Evolutionary conservation across 768 basidiomycete genomes (phyloP), one percentile per base, ranked within the genome.

Genomic region (Glaciozyma martinii): DNA sequence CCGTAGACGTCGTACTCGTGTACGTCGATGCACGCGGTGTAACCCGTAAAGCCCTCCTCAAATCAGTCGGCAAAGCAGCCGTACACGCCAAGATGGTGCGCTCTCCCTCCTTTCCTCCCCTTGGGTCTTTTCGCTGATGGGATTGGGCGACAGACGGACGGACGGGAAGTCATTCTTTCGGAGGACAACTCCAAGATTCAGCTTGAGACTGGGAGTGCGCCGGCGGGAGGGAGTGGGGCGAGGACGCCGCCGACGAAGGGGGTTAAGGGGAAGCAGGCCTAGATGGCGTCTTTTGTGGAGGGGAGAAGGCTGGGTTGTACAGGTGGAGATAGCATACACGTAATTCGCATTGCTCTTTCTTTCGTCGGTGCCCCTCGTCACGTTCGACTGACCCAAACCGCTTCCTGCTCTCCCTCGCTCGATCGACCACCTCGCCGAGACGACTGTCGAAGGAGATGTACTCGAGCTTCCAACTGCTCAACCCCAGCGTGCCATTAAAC

Each of bases 21-120:
- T 78, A 77, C 66, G 74, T 77, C 59, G 77, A 78, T 56, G 74
- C 76, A 7, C 68, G 76, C 9, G 77, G 77, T 2, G 75, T 78
- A 8, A 75, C 74, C 5, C 67, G 76, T 16, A 66, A 67, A 58
- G 76, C 77, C 1, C 62, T 78, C 15, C 58, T 78, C 56, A 77
- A 76, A 56, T 71, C 71, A 9, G 58, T 69, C 23, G 67, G 67
- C 33, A 69, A 66, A 46, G 25, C 42, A 18, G 67, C 67, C 10
- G 15, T 69, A 30, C 56, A 56, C 43, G 67, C 67, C 16, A 56
- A 50, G 44, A 66, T 69, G 67, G 63, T 40, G 5, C 37, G 37
- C 37, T 40, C 37, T 40, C 12, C 37, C 37, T 7, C 12, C 37
- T 2, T 40, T 13, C 37, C 37, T 40, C 37, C 37, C 37, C 2